Conservation (phyloP, 768 basidiomycete genomes). For the Suillus weaverae region DNA sequence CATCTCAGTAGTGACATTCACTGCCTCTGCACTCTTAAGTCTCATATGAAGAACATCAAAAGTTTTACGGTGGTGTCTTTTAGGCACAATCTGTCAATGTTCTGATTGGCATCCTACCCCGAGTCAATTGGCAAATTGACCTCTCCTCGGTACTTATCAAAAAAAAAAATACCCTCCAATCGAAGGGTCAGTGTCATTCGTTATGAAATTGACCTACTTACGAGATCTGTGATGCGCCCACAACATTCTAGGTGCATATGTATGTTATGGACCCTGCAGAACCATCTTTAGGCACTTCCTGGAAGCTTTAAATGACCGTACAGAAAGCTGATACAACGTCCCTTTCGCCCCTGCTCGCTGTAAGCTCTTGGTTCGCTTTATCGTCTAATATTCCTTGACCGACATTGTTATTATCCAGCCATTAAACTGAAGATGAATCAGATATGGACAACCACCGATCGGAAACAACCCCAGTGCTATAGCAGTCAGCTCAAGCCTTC, state of each 20-base stretch:
- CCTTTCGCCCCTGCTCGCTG: neutral
- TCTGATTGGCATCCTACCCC: neutral
- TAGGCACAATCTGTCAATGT: neutral
- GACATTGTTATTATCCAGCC: neutral
- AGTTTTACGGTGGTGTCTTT: neutral
- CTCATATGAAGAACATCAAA: neutral
- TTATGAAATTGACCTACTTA: neutral
- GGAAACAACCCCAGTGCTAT: constrained; percentile 7
- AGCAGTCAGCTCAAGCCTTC: constrained; percentile 20
- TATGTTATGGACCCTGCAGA: neutral
- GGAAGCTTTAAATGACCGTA: neutral
- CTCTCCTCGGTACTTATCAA: neutral
- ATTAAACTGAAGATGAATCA: neutral
- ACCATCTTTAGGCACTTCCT: neutral
- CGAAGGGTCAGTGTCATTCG: neutral
- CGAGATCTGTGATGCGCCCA: neutral
- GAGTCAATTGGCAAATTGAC: neutral
- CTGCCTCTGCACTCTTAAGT: neutral
- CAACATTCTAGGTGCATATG: neutral
- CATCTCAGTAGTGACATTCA: neutral
- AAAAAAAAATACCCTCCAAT: neutral
- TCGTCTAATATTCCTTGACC: neutral
- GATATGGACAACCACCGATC: too few relatives aligned
- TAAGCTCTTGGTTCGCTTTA: neutral
- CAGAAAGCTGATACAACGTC: neutral